Evolutionary conservation across 192 early-diverging fungal species (phyloP).

Genomic region (Powellomyces hirtus): DNA sequence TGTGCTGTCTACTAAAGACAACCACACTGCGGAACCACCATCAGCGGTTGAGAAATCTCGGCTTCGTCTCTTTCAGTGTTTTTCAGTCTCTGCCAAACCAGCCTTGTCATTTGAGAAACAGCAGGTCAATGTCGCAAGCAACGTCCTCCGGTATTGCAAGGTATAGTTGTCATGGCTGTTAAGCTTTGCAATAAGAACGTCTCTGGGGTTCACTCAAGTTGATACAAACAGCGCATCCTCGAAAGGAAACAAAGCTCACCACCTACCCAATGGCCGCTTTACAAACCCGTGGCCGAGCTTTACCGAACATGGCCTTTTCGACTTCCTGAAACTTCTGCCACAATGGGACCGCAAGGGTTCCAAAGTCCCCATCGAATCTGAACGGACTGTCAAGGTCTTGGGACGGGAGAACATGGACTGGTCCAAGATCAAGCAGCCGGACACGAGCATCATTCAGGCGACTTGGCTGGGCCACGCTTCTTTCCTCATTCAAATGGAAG

Average conservation of each 20-base stretch:
- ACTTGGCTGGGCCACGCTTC: conserved; percentile 60
- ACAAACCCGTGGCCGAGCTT: conserved; percentile 67
- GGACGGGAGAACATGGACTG: neutral
- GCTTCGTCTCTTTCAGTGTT: no score
- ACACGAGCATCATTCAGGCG: conserved; percentile 14
- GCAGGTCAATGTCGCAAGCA: no score
- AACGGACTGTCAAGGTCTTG: conserved; percentile 13
- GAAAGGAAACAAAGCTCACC: neutral
- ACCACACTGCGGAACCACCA: no score
- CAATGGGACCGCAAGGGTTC: conserved; percentile 27
- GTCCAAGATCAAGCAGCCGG: conserved; percentile 22
- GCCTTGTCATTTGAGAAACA: no score
- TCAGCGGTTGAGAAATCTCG: no score
- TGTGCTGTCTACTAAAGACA: no score
- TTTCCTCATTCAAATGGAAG: conserved; percentile 61
- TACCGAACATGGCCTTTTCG: conserved; percentile 17
- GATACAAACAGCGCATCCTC: neutral
- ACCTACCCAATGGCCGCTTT: conserved; percentile 40
- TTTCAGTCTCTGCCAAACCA: no score
- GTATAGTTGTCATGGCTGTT: no score
- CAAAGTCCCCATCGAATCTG: conserved; percentile 9
- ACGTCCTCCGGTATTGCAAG: no score
- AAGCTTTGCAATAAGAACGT: no score
- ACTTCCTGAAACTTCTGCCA: conserved; percentile 10
- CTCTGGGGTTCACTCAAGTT: no score